Evolutionary conservation across 2,329 filamentous ascomycete species (phyloP).

Genomic region (Xylariaceae sp.): DNA sequence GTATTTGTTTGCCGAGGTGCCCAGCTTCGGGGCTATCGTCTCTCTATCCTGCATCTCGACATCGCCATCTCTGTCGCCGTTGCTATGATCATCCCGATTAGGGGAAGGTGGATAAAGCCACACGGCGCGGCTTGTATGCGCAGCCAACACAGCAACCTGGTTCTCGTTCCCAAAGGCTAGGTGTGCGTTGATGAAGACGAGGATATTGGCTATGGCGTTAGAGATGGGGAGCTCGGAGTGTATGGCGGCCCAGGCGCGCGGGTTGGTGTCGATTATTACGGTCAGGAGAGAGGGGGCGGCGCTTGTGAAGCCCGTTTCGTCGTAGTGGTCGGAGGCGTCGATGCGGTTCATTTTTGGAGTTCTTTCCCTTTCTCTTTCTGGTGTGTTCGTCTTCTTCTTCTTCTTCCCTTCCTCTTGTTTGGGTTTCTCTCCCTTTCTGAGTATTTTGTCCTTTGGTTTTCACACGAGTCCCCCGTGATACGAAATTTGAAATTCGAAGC

Average conservation of each 20-base stretch:
- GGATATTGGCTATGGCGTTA: constrained; percentile 78
- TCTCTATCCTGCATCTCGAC: constrained; percentile 49
- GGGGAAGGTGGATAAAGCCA: constrained; percentile 76
- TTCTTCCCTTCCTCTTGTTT: too few relatives aligned
- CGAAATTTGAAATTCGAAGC: too few relatives aligned
- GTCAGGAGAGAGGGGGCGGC: constrained; percentile 78
- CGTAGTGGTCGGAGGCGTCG: constrained; percentile 59
- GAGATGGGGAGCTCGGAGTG: constrained; percentile 71
- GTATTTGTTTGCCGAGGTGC: constrained; percentile 75
- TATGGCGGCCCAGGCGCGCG: constrained; percentile 84
- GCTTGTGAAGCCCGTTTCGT: constrained; percentile 45
- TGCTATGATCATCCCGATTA: constrained; percentile 27
- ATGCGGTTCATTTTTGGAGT: constrained; percentile 47
- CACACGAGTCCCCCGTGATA: too few relatives aligned
- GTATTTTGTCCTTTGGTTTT: too few relatives aligned
- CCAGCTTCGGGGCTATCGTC: constrained; percentile 4
- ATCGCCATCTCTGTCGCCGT: constrained; percentile 36
- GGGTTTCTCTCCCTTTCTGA: too few relatives aligned
- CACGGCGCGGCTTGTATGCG: constrained; percentile 77
- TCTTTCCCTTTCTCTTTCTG: background rate
- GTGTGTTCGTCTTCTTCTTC: too few relatives aligned
- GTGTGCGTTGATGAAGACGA: constrained; percentile 96
- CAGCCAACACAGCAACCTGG: constrained; percentile 86
- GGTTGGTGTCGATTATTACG: constrained; percentile 93
- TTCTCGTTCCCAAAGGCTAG: constrained; percentile 91